Evolutionary conservation across 306 rosid species (phyloP), one percentile per base, ranked within the genome.

Genomic region (Malus sieversii): DNA sequence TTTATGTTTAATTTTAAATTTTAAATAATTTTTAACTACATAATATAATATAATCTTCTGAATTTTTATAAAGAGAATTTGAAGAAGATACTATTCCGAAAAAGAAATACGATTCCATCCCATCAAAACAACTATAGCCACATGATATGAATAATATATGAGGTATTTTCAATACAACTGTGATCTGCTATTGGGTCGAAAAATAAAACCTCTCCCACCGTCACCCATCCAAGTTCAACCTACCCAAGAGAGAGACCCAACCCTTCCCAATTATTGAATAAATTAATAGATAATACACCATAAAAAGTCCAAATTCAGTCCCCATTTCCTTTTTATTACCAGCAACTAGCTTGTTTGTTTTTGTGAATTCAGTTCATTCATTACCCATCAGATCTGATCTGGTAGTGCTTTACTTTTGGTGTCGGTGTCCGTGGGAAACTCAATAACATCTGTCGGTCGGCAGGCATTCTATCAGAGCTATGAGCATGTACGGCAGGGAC

Each of bases 401-500:
- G 59, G 23, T 53, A 9, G 45, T 40, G 62, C 65, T 60, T 60
- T 60, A 22, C 44, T 64, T 16, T 32, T 2, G n/a, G 68, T 64
- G 68, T 64, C 44, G 68, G 68, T 16, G 68, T 18, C 33, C 20
- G 62, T 10, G 4, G 61, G 55, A 51, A 60, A 11, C 65, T 60
- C 65, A 60, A 20, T 19, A 19, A 19, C 27, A n/a, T 22, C 65
- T 60, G 65, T 60, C 18, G 15, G 40, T 64, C 18, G 10, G 44
- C 66, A 25, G 14, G 18, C 29, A 29, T 30, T 63, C n/a, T 63
- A 35, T 63, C 65, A 8, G 48, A 5, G 66, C 20, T 13, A 27
- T 27, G 19, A 61, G 20, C 66, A 61, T 95, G 97, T 92, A 90
- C 88, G 97, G 97, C 1, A 84, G 99, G 81, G 98, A 96, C 85